phyloP scores from a whole-genome alignment of 2,329 filamentous ascomycete species.

The Ascochyta pisi region DNA sequence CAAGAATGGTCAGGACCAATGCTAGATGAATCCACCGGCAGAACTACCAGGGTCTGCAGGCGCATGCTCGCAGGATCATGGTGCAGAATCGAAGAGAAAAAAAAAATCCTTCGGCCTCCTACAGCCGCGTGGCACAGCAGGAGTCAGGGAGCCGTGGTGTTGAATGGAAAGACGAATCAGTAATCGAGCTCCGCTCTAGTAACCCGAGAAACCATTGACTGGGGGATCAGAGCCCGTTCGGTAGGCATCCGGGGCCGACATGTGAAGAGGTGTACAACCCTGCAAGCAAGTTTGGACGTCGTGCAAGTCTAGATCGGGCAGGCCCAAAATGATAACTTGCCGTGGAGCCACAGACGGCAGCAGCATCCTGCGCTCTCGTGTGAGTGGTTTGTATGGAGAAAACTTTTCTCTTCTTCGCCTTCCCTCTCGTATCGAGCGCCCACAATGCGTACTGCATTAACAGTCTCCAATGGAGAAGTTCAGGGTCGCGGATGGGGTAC shows the following conservation, averaged over 20 bases:
- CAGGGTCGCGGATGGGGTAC: constrained; percentile 16
- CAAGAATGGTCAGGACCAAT: constrained; percentile 1
- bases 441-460: constrained; percentile 1
- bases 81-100: neutral
- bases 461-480: constrained; percentile 12
- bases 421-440: constrained; percentile 5
- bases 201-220: neutral
- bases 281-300: constrained; percentile 1
- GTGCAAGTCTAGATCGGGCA: constrained; percentile 2
- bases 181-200: neutral
- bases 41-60: constrained; percentile 1
- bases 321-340: neutral
- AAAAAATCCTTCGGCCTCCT: neutral
- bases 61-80: neutral
- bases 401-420: neutral
- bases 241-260: constrained; percentile 8
- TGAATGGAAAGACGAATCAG: constrained; percentile 3
- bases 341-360: constrained; percentile 2
- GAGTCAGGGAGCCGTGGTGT: neutral
- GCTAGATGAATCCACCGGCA: constrained; percentile 10
- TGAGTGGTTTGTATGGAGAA: constrained; percentile 9
- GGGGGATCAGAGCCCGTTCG: neutral
- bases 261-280: constrained; percentile 9
- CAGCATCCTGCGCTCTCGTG: neutral
- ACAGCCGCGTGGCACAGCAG: constrained; percentile 1